Conservation (phyloP, 768 basidiomycete genomes). For the Filobasidium floriforme region DNA sequence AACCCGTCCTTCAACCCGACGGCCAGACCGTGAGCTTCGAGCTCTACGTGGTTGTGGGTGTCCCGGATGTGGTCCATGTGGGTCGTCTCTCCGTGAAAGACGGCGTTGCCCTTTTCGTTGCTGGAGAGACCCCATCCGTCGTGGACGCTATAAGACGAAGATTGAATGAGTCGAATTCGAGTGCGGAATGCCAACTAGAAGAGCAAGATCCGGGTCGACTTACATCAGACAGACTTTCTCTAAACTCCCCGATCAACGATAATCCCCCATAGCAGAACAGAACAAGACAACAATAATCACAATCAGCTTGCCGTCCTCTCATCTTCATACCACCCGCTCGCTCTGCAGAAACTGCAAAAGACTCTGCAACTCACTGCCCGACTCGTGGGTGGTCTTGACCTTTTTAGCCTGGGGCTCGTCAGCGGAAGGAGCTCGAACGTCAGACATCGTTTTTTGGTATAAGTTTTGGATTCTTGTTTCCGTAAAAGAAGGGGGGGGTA, state of each 20-base stretch:
- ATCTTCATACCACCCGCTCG: too few relatives aligned
- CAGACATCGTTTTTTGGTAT: conserved; percentile 7
- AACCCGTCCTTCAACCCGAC: conserved; percentile 87
- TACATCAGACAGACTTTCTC: conserved; percentile 88
- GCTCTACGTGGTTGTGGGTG: conserved; percentile 61
- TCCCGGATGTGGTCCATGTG: conserved; percentile 84
- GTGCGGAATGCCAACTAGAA: too few relatives aligned
- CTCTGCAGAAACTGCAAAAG: too few relatives aligned
- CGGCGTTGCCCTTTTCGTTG: conserved; percentile 75
- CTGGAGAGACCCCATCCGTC: conserved; percentile 82
- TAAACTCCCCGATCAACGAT: conserved; percentile 19
- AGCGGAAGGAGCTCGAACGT: conserved; percentile 13
- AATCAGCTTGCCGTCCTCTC: neutral
- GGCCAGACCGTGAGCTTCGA: conserved; percentile 80
- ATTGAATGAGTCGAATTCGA: neutral
- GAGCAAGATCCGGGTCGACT: too few relatives aligned
- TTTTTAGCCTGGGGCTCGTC: conserved; percentile 33
- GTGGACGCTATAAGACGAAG: conserved; percentile 55
- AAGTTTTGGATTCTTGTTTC: neutral
- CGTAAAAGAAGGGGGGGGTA: neutral
- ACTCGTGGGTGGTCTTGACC: conserved; percentile 33
- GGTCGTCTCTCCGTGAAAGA: conserved; percentile 71
- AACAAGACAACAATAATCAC: neutral
- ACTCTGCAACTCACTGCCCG: neutral
- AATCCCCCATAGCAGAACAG: too few relatives aligned